These are phyloP conservation scores for Colletotrichum musicola DNA, from an alignment of 2,329 filamentous ascomycete genomes.

Conservation along the genomic window DNA sequence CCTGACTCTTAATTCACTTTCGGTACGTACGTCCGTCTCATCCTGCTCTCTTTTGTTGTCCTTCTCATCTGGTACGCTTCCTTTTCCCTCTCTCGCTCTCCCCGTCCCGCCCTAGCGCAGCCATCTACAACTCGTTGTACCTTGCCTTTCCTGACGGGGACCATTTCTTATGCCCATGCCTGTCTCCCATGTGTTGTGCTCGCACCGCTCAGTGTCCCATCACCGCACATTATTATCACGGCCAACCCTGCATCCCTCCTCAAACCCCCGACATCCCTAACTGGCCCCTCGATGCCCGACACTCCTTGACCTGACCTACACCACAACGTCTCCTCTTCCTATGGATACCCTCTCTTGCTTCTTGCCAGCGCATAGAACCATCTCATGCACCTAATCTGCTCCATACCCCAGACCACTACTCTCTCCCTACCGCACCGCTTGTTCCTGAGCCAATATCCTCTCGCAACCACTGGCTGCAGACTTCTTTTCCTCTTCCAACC, in stretches of 20 bases:
- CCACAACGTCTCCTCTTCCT: conserved; percentile 32
- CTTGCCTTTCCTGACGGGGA: conserved; percentile 20
- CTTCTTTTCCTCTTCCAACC: neutral
- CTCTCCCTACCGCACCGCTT: conserved; percentile 15
- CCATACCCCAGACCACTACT: conserved; percentile 22
- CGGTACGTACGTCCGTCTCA: conserved; percentile 29
- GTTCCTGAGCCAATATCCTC: conserved; percentile 25
- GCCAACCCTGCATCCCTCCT: conserved; percentile 37
- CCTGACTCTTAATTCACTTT: conserved; percentile 29
- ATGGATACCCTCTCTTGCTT: conserved; percentile 41
- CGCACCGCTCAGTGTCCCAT: conserved; percentile 37
- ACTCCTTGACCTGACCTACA: conserved; percentile 36
- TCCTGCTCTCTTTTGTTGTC: conserved; percentile 18
- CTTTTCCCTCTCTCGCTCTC: conserved; percentile 5
- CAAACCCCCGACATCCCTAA: conserved; percentile 38
- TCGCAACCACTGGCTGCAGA: conserved; percentile 6
- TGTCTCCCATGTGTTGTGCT: conserved; percentile 38
- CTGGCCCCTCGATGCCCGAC: conserved; percentile 33
- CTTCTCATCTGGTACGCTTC: conserved; percentile 6
- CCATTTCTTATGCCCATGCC: conserved; percentile 38
- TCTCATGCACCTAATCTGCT: conserved; percentile 39
- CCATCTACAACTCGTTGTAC: conserved; percentile 1
- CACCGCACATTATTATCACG: conserved; percentile 35
- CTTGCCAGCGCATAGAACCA: conserved; percentile 41
- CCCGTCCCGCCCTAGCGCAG: conserved; percentile 18